These are phyloP conservation scores for Puccinia polysora DNA, from an alignment of 1,284 basidiomycete genomes.

Conservation along the genomic window DNA sequence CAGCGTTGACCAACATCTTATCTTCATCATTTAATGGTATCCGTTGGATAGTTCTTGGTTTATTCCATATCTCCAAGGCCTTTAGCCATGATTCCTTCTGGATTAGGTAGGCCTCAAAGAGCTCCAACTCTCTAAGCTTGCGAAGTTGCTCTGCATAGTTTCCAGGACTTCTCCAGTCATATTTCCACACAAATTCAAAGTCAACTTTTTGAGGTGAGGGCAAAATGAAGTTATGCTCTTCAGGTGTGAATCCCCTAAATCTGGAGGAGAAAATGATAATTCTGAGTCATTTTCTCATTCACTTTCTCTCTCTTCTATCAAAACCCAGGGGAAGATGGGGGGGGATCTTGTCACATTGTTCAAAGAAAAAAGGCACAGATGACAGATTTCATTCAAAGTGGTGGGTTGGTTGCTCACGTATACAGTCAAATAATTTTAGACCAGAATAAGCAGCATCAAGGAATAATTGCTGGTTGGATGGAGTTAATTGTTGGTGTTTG, in stretches of 20 bases:
- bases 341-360: no score
- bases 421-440: constrained; percentile 81
- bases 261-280: constrained; percentile 56
- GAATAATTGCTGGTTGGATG: constrained; percentile 74
- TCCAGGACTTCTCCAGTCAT: constrained; percentile 67
- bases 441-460: constrained; percentile 67
- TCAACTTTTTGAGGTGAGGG: constrained; percentile 69
- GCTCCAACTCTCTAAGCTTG: constrained; percentile 66
- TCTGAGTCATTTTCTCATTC: no score
- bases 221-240: constrained; percentile 69
- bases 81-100: not conserved
- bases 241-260: constrained; percentile 65
- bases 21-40: constrained; percentile 44
- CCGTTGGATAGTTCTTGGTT: constrained; percentile 19
- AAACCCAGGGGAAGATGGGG: no score
- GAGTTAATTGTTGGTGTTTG: constrained; percentile 74
- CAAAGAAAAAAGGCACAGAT: no score
- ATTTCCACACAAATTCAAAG: constrained; percentile 81
- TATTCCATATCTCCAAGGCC: constrained; percentile 1
- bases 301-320: no score
- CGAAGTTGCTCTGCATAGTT: constrained; percentile 66
- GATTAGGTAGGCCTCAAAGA: constrained; percentile 85
- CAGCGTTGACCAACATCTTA: not conserved
- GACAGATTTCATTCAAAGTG: no score
- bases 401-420: no score